Conservation (phyloP, 139 green algal genomes). For the Chlamydomonas sp. region DNA sequence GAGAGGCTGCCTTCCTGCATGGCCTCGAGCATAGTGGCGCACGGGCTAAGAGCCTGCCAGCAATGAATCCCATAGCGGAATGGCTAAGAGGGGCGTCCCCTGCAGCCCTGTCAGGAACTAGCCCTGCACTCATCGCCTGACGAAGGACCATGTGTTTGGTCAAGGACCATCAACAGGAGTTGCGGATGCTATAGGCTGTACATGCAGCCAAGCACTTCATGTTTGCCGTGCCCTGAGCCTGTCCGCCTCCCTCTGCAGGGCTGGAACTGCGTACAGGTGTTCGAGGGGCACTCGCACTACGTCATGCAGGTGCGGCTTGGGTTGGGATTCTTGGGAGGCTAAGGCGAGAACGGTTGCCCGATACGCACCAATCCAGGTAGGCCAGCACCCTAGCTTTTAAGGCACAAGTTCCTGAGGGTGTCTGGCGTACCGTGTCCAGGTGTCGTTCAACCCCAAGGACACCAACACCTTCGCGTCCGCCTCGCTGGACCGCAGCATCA, state of each 20-base stretch:
- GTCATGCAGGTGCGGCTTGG: conserved; percentile 90
- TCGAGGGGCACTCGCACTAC: conserved; percentile 99
- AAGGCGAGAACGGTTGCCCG: background rate
- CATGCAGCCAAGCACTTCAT: too few species aligned
- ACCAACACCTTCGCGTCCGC: conserved; percentile 98
- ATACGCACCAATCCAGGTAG: background rate
- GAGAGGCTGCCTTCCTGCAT: background rate
- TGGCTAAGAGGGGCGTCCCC: too few species aligned
- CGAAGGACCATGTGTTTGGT: too few species aligned
- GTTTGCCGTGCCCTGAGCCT: too few species aligned
- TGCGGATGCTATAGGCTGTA: too few species aligned
- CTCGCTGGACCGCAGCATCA: conserved; percentile 97
- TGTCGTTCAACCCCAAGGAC: conserved; percentile 99
- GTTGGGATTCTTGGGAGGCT: background rate
- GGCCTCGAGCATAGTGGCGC: too few species aligned
- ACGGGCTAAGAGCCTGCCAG: too few species aligned
- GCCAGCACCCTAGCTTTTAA: background rate
- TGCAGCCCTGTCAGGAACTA: too few species aligned
- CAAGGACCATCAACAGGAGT: too few species aligned
- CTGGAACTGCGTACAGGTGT: conserved; percentile 94
- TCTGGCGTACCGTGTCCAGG: conserved; percentile 47
- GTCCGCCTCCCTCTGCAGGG: conserved; percentile 44
- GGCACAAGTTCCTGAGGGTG: background rate
- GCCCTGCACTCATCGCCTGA: too few species aligned
- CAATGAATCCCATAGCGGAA: too few species aligned